Conservation (phyloP, 2,329 filamentous ascomycete species). For the Fusarium circinatum region DNA sequence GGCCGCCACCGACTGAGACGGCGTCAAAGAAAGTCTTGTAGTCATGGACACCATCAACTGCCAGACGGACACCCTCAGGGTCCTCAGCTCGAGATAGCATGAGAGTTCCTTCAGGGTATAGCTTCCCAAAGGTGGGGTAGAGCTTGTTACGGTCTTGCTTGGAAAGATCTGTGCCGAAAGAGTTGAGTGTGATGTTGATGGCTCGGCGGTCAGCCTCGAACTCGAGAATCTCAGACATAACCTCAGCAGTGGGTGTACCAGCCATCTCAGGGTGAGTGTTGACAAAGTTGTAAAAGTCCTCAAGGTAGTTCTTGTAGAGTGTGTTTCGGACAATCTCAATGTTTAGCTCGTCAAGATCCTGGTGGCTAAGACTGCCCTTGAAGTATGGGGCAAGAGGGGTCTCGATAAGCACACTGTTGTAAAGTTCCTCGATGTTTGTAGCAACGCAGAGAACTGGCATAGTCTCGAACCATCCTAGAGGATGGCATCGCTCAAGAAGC, state of each 20-base stretch:
- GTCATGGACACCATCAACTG: conserved; percentile 91
- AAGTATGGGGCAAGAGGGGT: conserved; percentile 96
- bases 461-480: conserved; percentile 98
- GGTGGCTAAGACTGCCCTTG: conserved; percentile 94
- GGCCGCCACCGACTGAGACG: conserved; percentile 78
- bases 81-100: conserved; percentile 97
- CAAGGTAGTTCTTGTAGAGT: conserved; percentile 98
- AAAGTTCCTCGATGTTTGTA: conserved; percentile 97
- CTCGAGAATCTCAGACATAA: conserved; percentile 95
- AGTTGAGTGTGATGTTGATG: conserved; percentile 99
- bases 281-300: conserved; percentile 96
- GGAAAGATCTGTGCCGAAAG: conserved; percentile 93
- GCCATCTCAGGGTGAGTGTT: conserved; percentile 87
- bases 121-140: conserved; percentile 89
- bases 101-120: conserved; percentile 93
- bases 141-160: conserved; percentile 96
- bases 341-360: conserved; percentile 97
- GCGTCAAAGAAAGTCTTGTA: conserved; percentile 98
- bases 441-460: conserved; percentile 98
- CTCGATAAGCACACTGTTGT: conserved; percentile 97
- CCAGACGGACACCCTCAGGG: conserved; percentile 90
- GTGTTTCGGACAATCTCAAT: conserved; percentile 99
- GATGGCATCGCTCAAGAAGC: conserved; percentile 93
- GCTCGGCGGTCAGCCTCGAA: conserved; percentile 96
- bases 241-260: conserved; percentile 88